Conservation (phyloP, 73 alveolate species). For the Breviolum minutum region DNA sequence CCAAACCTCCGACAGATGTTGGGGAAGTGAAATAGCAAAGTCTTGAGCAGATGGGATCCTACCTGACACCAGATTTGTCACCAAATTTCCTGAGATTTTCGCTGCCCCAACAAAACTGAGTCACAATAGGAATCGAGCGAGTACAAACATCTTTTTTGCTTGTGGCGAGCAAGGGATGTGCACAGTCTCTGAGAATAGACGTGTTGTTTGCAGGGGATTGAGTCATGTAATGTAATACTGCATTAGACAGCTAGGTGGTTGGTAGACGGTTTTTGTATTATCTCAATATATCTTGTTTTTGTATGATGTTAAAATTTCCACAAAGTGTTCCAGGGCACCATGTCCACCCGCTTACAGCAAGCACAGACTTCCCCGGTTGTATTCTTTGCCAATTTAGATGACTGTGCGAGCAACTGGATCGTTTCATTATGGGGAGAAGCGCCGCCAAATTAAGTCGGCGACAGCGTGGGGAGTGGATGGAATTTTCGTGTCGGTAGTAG, state of each 20-base stretch:
- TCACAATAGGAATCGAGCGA: not conserved
- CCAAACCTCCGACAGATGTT: not conserved
- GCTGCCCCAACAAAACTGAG: not conserved
- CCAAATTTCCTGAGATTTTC: not conserved
- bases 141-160: conserved; percentile 32
- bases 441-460: conserved; percentile 30
- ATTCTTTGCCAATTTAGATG: not conserved
- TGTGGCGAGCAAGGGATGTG: conserved; percentile 74
- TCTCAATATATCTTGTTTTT: no score
- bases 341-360: no score
- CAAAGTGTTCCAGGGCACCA: no score
- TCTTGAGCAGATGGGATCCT: not conserved
- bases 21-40: not conserved
- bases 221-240: no score
- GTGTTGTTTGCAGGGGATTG: no score
- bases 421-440: no score
- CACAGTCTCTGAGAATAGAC: conserved; percentile 11
- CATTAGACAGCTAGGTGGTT: no score
- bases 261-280: no score
- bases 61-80: not conserved
- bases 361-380: not conserved
- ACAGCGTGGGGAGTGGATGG: not conserved
- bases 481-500: not conserved
- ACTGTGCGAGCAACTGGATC: conserved; percentile 15
- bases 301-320: no score